Evolutionary conservation across 257 asterid genomes (phyloP), one percentile per base, ranked within the genome.

Genomic region (Penstemon davidsonii): DNA sequence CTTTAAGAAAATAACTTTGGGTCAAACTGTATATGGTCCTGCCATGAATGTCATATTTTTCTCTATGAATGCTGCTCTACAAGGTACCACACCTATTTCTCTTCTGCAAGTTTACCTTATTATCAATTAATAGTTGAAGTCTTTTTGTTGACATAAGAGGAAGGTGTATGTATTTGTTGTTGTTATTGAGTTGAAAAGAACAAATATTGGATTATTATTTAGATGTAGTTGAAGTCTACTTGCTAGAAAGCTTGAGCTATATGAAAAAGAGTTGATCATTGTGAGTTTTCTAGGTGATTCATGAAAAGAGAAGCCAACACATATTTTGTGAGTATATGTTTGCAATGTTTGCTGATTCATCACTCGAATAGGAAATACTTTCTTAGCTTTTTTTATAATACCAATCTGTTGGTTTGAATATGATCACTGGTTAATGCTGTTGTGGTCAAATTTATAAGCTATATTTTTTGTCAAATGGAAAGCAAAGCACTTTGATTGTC

Each of bases 1-100:
- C 1, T 64, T 89, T 19, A 87, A 85, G 84, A 94, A 94, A 74
- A 91, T 91, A 51, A 81, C 72, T 4, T n/a, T 89, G 83, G 99
- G 96, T 62, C 99, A 94, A 80, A 64, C 84, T 5, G 3, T 81
- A 9, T 94, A 68, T 74, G 99, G 98, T 8, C 98, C 98, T 58
- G 74, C 78, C 13, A 80, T 94, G 91, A 94, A 89, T 63, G 80
- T 49, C 42, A 55, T 82, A 2, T 94, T 94, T 89, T 87, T 91
- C 87, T 88, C 99, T 8, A 78, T 70, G 7, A 91, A 94, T 71
- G 98, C 96, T 54, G 96, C 90, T 67, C 73, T 85, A 37, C 96
- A 86, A 85, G 98, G 98, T 91, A 76, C 3, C 1, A 11, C 54
- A 49, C 11, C 18, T 49, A 49, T 45, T n/a, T 50, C 11, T n/a